A percentile compares a stretch with the other conserved stretches of the same genome.
These are phyloP conservation scores for Fusarium longipes DNA, from an alignment of 2,329 filamentous ascomycete species.

Conservation along the genomic window DNA sequence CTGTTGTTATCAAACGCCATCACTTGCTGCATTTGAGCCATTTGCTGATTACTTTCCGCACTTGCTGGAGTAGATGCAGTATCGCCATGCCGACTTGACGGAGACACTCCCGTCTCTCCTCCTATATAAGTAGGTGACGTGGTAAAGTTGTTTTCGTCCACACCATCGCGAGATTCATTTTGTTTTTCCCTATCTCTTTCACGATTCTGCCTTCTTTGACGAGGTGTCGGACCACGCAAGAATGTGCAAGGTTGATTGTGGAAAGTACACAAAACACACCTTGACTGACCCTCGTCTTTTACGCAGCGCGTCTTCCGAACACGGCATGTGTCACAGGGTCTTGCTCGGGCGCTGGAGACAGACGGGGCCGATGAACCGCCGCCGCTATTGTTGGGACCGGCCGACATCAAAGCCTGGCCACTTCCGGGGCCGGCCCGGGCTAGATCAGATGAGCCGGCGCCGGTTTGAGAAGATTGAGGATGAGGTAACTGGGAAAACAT, in stretches of 20 bases:
- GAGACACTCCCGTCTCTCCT: conserved; percentile 29
- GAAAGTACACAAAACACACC: conserved; percentile 73
- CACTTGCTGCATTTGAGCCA: conserved; percentile 29
- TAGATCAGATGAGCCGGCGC: conserved; percentile 33
- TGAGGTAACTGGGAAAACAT: conserved; percentile 43
- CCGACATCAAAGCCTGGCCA: conserved; percentile 10
- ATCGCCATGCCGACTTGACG: conserved; percentile 43
- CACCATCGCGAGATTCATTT: conserved; percentile 28
- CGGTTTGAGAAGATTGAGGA: conserved; percentile 34
- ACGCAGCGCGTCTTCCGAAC: conserved; percentile 74
- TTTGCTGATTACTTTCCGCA: conserved; percentile 37
- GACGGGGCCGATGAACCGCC: conserved; percentile 13
- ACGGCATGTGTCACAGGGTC: conserved; percentile 73
- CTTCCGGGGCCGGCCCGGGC: conserved; percentile 24
- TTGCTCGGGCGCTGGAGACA: conserved; percentile 41
- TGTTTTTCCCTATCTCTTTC: conserved; percentile 39
- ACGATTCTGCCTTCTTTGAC: conserved; percentile 45
- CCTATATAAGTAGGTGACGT: conserved; percentile 30
- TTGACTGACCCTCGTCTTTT: conserved; percentile 66
- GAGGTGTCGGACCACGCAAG: conserved; percentile 55
- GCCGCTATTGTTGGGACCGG: conserved; percentile 10
- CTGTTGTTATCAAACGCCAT: conserved; percentile 29
- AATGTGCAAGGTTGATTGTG: conserved; percentile 76
- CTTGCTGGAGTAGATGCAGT: conserved; percentile 41
- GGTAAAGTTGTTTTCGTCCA: conserved; percentile 29